phyloP scores from a whole-genome alignment of 2,329 filamentous ascomycete species.

The Rhynchosporium graminicola region DNA sequence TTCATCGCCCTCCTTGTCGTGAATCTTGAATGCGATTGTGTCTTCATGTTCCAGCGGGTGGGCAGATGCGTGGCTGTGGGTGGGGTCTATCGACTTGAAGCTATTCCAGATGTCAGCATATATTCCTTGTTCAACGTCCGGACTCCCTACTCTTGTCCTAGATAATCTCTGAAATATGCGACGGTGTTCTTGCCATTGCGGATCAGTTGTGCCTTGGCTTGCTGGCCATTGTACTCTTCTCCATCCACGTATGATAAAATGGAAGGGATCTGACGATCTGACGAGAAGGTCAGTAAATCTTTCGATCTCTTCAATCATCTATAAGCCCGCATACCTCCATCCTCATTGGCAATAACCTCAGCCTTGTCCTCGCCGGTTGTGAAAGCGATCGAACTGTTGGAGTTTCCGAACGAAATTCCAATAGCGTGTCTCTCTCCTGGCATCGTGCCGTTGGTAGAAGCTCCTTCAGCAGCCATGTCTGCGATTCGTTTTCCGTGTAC shows the following conservation, averaged over 20 bases:
- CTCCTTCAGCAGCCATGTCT: conserved; percentile 39
- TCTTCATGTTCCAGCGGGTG: conserved; percentile 77
- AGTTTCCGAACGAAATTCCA: conserved; percentile 97
- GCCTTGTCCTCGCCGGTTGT: conserved; percentile 93
- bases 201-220: conserved; percentile 91
- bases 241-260: conserved; percentile 92
- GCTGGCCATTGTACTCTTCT: conserved; percentile 94
- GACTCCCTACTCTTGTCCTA: conserved; percentile 82
- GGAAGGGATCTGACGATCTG: conserved; percentile 95
- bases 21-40: conserved; percentile 77
- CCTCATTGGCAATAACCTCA: conserved; percentile 98
- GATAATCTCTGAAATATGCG: conserved; percentile 92
- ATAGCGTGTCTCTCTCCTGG: conserved; percentile 71
- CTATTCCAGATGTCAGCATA: conserved; percentile 41
- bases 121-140: neutral
- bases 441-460: conserved; percentile 40
- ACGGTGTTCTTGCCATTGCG: conserved; percentile 92
- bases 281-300: conserved; percentile 20
- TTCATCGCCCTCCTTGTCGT: conserved; percentile 69
- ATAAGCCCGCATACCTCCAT: conserved; percentile 69
- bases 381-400: conserved; percentile 95
- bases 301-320: neutral
- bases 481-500: neutral
- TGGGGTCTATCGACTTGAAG: conserved; percentile 95
- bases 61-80: conserved; percentile 88